Conservation (phyloP, 2,329 filamentous ascomycete species). For the Beauveria medogensis region DNA sequence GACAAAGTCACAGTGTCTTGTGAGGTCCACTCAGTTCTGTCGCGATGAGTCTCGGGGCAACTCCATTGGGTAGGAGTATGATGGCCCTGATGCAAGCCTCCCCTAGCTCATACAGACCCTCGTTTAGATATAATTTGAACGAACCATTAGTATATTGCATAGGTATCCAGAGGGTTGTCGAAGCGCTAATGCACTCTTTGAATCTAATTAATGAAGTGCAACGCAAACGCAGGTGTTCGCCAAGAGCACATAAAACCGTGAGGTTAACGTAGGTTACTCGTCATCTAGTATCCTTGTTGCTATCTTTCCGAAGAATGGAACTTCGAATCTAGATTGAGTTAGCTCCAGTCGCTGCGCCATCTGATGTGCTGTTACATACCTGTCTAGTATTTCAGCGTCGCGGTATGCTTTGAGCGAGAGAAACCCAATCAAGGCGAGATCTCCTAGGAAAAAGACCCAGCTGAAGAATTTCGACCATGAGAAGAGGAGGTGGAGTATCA, state of each 20-base stretch:
- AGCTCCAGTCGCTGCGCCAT: constrained; percentile 15
- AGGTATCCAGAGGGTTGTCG: background rate
- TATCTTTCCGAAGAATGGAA: constrained; percentile 77
- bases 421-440: constrained; percentile 68
- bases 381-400: constrained; percentile 63
- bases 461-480: constrained; percentile 77
- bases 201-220: background rate
- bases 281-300: constrained; percentile 89
- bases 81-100: background rate
- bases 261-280: constrained; percentile 38
- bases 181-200: background rate
- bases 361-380: constrained; percentile 31
- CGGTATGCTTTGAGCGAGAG: constrained; percentile 72
- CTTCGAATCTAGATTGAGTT: constrained; percentile 55
- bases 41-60: constrained; percentile 28
- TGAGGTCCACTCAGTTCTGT: constrained; percentile 39
- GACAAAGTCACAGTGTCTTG: constrained; percentile 41
- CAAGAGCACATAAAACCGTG: background rate
- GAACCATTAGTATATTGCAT: background rate
- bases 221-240: background rate
- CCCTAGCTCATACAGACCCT: background rate
- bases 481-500: constrained; percentile 77
- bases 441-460: constrained; percentile 71
- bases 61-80: too few relatives aligned
- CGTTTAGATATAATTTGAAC: background rate